Conservation (phyloP, 495 filamentous ascomycete genomes). For the Bacidia gigantensis region DNA sequence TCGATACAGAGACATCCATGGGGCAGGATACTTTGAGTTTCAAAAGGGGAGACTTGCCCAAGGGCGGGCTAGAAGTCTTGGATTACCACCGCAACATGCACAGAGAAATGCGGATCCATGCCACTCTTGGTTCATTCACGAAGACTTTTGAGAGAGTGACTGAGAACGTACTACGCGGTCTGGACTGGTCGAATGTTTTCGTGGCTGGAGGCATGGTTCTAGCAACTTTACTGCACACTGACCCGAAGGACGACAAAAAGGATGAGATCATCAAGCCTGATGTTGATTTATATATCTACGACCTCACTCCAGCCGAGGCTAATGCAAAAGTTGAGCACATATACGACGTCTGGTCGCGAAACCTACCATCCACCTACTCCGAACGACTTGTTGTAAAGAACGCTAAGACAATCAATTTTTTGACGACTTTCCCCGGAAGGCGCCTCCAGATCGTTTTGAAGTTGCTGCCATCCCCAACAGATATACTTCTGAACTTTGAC, state of each 20-base stretch:
- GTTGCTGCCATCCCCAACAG: conserved; percentile 17
- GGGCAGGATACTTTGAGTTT: neutral
- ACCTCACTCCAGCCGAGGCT: conserved; percentile 19
- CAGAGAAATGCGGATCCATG: conserved; percentile 14
- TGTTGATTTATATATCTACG: conserved; percentile 25
- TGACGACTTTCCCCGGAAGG: conserved; percentile 21
- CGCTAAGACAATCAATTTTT: conserved; percentile 21
- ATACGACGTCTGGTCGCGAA: conserved; percentile 21
- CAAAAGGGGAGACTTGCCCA: conserved; percentile 18
- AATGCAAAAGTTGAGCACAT: conserved; percentile 24
- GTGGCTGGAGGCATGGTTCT: conserved; percentile 24
- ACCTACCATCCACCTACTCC: conserved; percentile 10
- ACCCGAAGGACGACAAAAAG: conserved; percentile 7
- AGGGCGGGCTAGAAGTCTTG: conserved; percentile 21
- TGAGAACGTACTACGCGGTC: conserved; percentile 18
- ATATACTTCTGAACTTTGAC: conserved; percentile 26
- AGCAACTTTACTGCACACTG: conserved; percentile 18
- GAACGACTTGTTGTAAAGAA: conserved; percentile 20
- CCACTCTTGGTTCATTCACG: conserved; percentile 15
- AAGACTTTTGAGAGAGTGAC: conserved; percentile 21
- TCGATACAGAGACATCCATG: neutral
- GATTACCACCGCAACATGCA: conserved; percentile 16
- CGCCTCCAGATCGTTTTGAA: conserved; percentile 26
- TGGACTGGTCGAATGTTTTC: conserved; percentile 25
- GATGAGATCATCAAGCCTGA: conserved; percentile 15